These are phyloP conservation scores for Diaporthe batatas DNA, from an alignment of 2,329 filamentous ascomycete genomes.

Conservation along the genomic window DNA sequence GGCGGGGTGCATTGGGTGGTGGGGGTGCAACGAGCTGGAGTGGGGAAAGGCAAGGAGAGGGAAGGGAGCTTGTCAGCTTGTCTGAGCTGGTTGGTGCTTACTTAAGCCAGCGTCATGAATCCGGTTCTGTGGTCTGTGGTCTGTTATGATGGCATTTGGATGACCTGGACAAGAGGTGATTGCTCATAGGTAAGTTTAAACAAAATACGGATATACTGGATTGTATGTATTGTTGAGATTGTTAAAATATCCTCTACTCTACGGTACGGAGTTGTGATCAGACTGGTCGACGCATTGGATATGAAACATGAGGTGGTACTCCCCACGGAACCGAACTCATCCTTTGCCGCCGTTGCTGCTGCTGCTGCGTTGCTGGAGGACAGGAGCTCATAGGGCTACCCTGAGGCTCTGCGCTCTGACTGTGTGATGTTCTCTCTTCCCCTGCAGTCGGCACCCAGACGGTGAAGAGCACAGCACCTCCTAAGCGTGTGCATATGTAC, in stretches of 20 bases:
- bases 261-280: too few species aligned
- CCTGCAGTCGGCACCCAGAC: background rate
- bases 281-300: background rate
- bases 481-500: background rate
- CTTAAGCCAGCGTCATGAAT: background rate
- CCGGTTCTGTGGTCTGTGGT: background rate
- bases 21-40: background rate
- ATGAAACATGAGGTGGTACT: background rate
- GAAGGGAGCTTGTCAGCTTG: constrained; percentile 1
- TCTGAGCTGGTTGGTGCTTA: background rate
- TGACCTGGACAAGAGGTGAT: background rate
- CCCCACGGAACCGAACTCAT: background rate
- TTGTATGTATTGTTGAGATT: background rate
- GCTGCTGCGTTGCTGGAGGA: too few species aligned
- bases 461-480: background rate
- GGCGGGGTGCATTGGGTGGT: constrained; percentile 3
- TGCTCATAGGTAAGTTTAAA: too few species aligned
- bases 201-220: too few species aligned
- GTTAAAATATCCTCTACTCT: too few species aligned
- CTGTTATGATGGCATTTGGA: background rate
- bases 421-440: background rate
- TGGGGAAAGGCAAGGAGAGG: background rate
- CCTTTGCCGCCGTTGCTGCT: background rate
- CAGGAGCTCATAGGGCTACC: background rate
- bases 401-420: background rate